Evolutionary conservation across 306 rosid species (phyloP), one percentile per base, ranked within the genome.

Genomic region (Abrus precatorius): DNA sequence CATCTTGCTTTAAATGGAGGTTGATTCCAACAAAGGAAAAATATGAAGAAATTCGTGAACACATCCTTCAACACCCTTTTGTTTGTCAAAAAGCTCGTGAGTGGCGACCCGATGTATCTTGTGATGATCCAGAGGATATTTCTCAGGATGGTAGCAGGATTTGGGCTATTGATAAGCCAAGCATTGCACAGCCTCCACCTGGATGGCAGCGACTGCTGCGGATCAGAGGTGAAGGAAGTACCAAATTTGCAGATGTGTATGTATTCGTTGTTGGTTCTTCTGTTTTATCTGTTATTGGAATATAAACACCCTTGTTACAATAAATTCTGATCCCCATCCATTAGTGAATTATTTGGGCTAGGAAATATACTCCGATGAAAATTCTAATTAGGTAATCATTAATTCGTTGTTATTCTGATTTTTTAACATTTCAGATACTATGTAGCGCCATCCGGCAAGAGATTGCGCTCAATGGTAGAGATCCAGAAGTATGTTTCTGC

Each of bases 81-180:
- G 79, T 65, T 80, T 95, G 98, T 53, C 82, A 86, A 73, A 86
- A 84, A 50, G 96, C 98, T n/a, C 86, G 89, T 41, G 97, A 91
- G 41, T 95, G 98, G 99, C 85, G 96, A 57, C 89, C 97, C 5
- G 84, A 85, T 67, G 61, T 95, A 67, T 84, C 97, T 2, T 95
- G 98, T 82, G 91, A 93, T 68, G 98, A 91, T 79, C 97, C 94
- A 6, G 89, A 91, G 29, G 99, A 93, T 72, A 90, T 95, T 82
- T 83, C 87, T 69, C 98, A 95, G 84, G 99, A 95, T 84, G 96
- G 88, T 2, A 89, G 91, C 83, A 86, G 94, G 85, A 81, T 95
- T 13, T 95, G 99, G 99, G 99, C 99, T 27, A 93, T 95, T 65
- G 98, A 95, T 86, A 95, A 92, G 90, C 99, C 99, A 38, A 93